phyloP scores from a whole-genome alignment of 2,329 filamentous ascomycete genomes.

The Cytospora leucostoma region DNA sequence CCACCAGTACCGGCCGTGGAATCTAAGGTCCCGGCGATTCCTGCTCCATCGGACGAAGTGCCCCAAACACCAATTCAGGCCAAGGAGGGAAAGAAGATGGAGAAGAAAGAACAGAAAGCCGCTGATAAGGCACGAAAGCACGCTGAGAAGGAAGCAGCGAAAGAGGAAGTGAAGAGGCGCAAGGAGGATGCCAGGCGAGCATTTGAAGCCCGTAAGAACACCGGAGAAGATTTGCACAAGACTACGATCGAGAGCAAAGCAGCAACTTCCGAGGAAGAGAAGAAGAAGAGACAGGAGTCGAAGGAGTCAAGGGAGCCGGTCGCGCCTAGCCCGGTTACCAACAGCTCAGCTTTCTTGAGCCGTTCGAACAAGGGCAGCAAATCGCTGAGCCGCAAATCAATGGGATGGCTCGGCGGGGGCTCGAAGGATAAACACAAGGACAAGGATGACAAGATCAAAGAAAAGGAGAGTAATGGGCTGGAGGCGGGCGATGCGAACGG shows the following conservation, averaged over 20 bases:
- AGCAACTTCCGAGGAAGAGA: conserved; percentile 57
- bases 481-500: conserved; percentile 33
- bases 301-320: conserved; percentile 36
- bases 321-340: conserved; percentile 30
- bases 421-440: conserved; percentile 48
- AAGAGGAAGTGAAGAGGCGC: conserved; percentile 46
- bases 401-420: conserved; percentile 58
- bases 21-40: conserved; percentile 29
- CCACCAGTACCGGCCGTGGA: conserved; percentile 34
- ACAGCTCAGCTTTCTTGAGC: conserved; percentile 53
- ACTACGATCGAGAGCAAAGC: conserved; percentile 68
- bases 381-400: conserved; percentile 76
- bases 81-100: conserved; percentile 64
- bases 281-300: conserved; percentile 43
- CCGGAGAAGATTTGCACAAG: conserved; percentile 62
- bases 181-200: conserved; percentile 40
- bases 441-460: conserved; percentile 40
- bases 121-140: conserved; percentile 51
- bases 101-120: conserved; percentile 68
- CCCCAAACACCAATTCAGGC: conserved; percentile 38
- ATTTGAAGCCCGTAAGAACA: conserved; percentile 49
- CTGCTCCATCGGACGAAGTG: conserved; percentile 56
- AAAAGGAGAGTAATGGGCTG: conserved; percentile 34
- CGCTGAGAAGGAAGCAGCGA: conserved; percentile 49
- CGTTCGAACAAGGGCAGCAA: conserved; percentile 73